phyloP scores from a whole-genome alignment of 2,329 filamentous ascomycete genomes.

The Botrytis tulipae region DNA sequence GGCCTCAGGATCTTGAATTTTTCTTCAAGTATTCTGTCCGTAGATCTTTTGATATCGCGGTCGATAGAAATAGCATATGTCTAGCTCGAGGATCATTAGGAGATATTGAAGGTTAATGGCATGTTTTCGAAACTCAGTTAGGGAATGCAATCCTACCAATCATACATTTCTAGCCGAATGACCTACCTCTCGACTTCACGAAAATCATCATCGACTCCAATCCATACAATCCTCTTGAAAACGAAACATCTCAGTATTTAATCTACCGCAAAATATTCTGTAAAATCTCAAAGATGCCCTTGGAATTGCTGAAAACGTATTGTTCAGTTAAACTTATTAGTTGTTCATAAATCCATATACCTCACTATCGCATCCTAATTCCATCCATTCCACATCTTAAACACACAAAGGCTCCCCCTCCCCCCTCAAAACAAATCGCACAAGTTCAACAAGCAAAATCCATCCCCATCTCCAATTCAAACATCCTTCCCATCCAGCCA shows the following conservation, averaged over 20 bases:
- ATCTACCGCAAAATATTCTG: rapidly evolving
- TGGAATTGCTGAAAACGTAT: rapidly evolving
- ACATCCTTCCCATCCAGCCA: not conserved
- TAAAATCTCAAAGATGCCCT: not conserved
- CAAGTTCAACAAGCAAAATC: not conserved
- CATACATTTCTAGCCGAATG: rapidly evolving
- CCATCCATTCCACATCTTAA: not conserved
- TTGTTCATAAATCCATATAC: not conserved
- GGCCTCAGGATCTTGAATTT: not conserved
- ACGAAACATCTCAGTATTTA: not conserved
- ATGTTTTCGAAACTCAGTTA: not conserved
- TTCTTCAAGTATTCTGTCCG: rapidly evolving
- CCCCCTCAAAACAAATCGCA: not conserved
- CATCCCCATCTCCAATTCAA: rapidly evolving
- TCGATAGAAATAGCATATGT: not conserved
- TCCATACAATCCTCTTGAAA: not conserved
- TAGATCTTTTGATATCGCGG: not conserved
- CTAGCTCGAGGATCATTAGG: not conserved
- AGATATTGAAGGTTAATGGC: not conserved
- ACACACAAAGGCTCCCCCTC: rapidly evolving
- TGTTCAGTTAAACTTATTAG: not conserved
- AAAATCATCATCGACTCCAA: not conserved
- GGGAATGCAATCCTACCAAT: not conserved
- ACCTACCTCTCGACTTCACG: not conserved
- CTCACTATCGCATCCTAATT: not conserved